Evolutionary conservation across 805 yeast species (phyloP), one percentile per base, ranked within the genome.

Genomic region (Lachancea waltii): DNA sequence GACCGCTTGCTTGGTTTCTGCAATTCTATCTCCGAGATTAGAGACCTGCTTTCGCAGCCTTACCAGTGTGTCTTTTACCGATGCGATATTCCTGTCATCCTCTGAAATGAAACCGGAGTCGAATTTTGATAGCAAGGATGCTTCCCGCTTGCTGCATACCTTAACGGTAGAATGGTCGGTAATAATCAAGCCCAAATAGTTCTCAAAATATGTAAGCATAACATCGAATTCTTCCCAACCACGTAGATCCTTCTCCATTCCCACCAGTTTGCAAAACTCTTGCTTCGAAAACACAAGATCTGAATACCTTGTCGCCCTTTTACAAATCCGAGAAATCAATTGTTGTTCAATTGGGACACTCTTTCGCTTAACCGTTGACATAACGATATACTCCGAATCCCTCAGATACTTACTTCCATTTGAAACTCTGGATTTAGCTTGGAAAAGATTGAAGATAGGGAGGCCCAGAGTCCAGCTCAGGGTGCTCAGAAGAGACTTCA

Each of bases 81-180:
- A 55, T 1, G 58, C 53, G 3, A 65, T 58, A 2, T 58, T 52
- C 16, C 42, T 40, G 44, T 66, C 70, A 28, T 59, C 53, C 13
- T 58, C 64, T 3, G 64, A 61, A 4, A 66, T 46, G 3, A 42
- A 51, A 4, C 38, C 43, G 0, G 37, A 19, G n/a, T 23, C 38
- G 18, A 34, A 41, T 9, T 33, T 32, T 16, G 41, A 14, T 4
- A 56, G 45, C 28, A 57, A 21, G 31, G 50, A 50, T 6, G 46
- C 39, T 5, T 51, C 38, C 7, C 36, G 20, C 7, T 47, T 35
- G 13, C 45, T 45, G 10, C 50, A 30, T 7, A 58, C 28, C 33
- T 58, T 58, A 6, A 58, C 30, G 1, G 48, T 33, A 28, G 43
- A 35, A 7, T 37, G 42, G 5, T 47, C 38, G 14, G 26, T 36